Conservation (phyloP, 1,284 basidiomycete species). For the Ceratobasidium sp. region DNA sequence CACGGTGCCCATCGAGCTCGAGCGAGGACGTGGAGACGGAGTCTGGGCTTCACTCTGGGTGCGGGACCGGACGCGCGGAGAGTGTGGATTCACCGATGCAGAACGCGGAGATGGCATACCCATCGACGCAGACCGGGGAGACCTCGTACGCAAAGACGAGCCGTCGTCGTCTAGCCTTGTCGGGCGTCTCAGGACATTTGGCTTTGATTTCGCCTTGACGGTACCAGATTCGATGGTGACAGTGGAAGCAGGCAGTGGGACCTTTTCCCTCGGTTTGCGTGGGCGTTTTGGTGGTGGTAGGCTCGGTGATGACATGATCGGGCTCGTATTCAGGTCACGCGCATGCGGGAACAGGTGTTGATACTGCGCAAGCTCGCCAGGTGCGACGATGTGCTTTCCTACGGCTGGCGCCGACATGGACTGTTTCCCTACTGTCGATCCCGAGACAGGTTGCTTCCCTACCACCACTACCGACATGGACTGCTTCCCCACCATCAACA, state of each 20-base stretch:
- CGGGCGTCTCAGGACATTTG: slow-evolving; percentile 33
- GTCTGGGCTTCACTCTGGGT: not conserved
- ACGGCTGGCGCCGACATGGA: not conserved
- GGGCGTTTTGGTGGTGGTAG: slow-evolving; percentile 33
- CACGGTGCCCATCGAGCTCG: slow-evolving; percentile 39
- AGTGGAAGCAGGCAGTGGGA: not conserved
- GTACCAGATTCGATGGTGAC: not conserved
- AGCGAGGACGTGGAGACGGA: slow-evolving; percentile 20
- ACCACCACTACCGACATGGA: not conserved
- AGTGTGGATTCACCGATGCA: not conserved
- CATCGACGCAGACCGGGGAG: slow-evolving; percentile 38
- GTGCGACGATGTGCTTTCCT: slow-evolving; percentile 42
- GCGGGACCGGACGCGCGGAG: not conserved
- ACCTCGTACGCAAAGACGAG: not conserved
- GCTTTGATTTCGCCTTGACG: slow-evolving; percentile 19
- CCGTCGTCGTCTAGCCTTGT: slow-evolving; percentile 5
- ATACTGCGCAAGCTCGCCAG: slow-evolving; percentile 32
- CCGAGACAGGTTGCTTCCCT: slow-evolving; percentile 13
- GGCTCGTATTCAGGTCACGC: not conserved
- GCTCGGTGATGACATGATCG: not conserved
- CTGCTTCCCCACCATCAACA: not conserved
- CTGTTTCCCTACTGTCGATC: not conserved
- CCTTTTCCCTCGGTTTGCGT: slow-evolving; percentile 24
- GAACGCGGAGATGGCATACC: slow-evolving; percentile 26
- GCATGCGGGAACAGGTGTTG: not conserved